phyloP scores from a whole-genome alignment of 805 yeast species.

The Peterozyma xylosa region DNA sequence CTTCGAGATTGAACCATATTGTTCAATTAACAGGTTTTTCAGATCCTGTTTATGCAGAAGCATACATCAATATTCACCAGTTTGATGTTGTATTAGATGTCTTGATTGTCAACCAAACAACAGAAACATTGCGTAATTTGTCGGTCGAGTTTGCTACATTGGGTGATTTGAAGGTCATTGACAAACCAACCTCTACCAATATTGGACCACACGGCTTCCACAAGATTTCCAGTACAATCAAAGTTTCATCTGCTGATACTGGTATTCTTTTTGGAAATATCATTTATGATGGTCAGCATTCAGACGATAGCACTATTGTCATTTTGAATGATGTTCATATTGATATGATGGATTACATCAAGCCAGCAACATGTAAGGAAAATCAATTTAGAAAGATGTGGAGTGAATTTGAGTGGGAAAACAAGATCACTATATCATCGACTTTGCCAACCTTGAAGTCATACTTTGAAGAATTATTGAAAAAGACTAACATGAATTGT shows the following conservation, averaged over 20 bases:
- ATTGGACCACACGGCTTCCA: conserved; percentile 98
- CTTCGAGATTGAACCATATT: conserved; percentile 80
- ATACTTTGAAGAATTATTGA: conserved; percentile 67
- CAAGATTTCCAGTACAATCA: conserved; percentile 79
- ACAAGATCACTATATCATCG: conserved; percentile 85
- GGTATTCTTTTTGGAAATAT: conserved; percentile 98
- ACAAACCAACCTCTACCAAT: conserved; percentile 81
- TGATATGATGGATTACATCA: conserved; percentile 94
- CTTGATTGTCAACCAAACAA: conserved; percentile 89
- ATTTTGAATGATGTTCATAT: conserved; percentile 92
- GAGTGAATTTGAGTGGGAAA: conserved; percentile 99
- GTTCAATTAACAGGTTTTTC: conserved; percentile 96
- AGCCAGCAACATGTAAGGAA: conserved; percentile 89
- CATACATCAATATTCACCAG: conserved; percentile 92
- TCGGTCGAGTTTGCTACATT: conserved; percentile 93
- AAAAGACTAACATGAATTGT: conserved; percentile 89
- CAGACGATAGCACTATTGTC: conserved; percentile 82
- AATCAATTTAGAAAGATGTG: conserved; percentile 93
- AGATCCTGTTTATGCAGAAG: conserved; percentile 97
- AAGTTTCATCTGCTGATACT: conserved; percentile 95
- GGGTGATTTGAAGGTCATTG: conserved; percentile 93
- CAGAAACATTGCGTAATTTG: conserved; percentile 80
- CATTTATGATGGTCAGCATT: conserved; percentile 92
- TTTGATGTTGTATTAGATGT: conserved; percentile 94
- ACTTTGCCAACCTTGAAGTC: conserved; percentile 59